phyloP scores from a whole-genome alignment of 352 stramenopile species.

The Pythium sp. region DNA sequence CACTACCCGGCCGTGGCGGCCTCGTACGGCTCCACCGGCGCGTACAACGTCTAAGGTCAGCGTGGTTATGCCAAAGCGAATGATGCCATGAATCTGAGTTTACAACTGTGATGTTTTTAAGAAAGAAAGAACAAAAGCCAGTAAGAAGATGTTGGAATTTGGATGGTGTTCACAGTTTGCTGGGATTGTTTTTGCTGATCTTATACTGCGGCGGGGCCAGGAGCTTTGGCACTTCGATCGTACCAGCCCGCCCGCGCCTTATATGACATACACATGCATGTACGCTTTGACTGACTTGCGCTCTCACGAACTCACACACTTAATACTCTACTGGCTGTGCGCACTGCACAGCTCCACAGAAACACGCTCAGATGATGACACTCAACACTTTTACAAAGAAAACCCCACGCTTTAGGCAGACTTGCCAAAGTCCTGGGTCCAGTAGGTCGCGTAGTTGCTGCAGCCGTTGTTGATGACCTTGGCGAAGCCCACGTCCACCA shows the following conservation, averaged over 20 bases:
- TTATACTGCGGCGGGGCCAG: constrained; percentile 7
- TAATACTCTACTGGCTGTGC: constrained; percentile 7
- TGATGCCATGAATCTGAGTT: neutral
- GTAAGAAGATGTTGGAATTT: neutral
- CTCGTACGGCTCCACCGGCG: constrained; percentile 33
- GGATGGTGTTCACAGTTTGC: constrained; percentile 3
- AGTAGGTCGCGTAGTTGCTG: constrained; percentile 19
- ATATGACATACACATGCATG: constrained; percentile 3
- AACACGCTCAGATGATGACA: neutral
- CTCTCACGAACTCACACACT: neutral
- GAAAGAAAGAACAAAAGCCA: neutral
- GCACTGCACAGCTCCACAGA: constrained; percentile 1
- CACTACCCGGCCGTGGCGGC: constrained; percentile 21
- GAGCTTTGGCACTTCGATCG: constrained; percentile 16
- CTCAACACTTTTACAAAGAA: neutral
- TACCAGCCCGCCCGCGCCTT: constrained; percentile 1
- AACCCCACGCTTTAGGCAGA: constrained; percentile 5
- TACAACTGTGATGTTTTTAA: neutral
- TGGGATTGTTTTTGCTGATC: constrained; percentile 1
- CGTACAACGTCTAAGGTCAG: constrained; percentile 13
- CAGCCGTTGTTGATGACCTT: constrained; percentile 18
- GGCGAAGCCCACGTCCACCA: constrained; percentile 17
- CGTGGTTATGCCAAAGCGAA: too few relatives aligned
- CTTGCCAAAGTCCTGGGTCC: constrained; percentile 21
- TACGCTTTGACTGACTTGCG: neutral